Conservation (phyloP, 345 rosid genomes). For the Gossypium longicalyx region DNA sequence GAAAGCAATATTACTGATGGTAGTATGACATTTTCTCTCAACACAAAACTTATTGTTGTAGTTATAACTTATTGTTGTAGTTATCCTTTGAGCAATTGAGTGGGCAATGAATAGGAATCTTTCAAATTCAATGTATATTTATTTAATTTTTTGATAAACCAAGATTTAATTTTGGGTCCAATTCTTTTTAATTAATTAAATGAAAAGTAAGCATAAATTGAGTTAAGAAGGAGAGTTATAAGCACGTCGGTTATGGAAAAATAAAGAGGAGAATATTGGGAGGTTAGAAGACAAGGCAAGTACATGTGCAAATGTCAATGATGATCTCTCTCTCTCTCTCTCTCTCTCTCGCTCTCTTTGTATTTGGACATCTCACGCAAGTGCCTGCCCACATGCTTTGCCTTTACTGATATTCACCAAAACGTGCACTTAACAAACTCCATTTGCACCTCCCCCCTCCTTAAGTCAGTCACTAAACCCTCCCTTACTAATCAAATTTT, state of each 20-base stretch:
- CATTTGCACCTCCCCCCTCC: not conserved
- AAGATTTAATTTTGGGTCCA: too few relatives aligned
- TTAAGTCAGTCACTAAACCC: not conserved
- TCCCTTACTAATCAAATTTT: not conserved
- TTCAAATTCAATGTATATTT: too few relatives aligned
- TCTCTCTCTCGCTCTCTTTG: not conserved
- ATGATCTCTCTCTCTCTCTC: not conserved
- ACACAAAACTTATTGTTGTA: not conserved
- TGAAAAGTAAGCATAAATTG: not conserved
- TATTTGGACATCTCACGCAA: constrained; percentile 39
- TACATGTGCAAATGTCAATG: constrained; percentile 29
- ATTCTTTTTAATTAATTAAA: too few relatives aligned
- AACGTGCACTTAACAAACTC: constrained; percentile 44
- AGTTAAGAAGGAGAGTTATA: not conserved
- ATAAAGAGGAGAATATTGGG: constrained; percentile 16
- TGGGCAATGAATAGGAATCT: not conserved
- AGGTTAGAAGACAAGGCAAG: constrained; percentile 23
- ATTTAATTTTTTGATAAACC: too few relatives aligned
- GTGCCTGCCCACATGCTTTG: constrained; percentile 28
- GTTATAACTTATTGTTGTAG: not conserved
- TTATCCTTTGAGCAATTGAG: not conserved
- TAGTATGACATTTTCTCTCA: not conserved
- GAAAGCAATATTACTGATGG: not conserved
- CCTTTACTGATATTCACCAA: constrained; percentile 28
- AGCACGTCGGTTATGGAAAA: constrained; percentile 10